A percentile compares a stretch with the other conserved stretches of the same genome.
Conservation (phyloP, 2,329 filamentous ascomycete genomes). For the Dendryphion nanum region DNA sequence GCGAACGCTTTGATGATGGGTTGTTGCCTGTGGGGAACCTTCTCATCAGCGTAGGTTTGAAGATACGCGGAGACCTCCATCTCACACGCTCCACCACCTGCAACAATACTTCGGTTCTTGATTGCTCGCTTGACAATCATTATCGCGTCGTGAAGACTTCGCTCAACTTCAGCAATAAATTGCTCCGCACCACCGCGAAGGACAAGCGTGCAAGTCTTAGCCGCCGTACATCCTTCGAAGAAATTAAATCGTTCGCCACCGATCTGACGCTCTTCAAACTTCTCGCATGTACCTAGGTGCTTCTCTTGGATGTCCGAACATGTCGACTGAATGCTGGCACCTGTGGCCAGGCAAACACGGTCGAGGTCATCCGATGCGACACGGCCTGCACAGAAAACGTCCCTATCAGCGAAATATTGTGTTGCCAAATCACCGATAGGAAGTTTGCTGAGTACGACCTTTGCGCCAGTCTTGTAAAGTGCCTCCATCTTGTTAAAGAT, state of each 20-base stretch:
- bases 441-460: conserved; percentile 95
- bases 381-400: conserved; percentile 96
- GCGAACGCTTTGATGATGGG: conserved; percentile 97
- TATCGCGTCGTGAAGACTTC: conserved; percentile 96
- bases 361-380: conserved; percentile 92
- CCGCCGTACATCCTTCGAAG: conserved; percentile 92
- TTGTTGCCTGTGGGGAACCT: conserved; percentile 93
- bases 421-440: conserved; percentile 97
- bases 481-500: conserved; percentile 99
- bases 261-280: conserved; percentile 94
- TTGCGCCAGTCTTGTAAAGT: conserved; percentile 87
- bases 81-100: conserved; percentile 89
- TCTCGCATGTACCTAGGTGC: conserved; percentile 86
- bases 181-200: conserved; percentile 96
- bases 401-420: conserved; percentile 95
- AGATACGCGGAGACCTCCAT: conserved; percentile 97
- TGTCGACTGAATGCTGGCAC: conserved; percentile 88
- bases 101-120: conserved; percentile 91
- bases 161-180: conserved; percentile 98
- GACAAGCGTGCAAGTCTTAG: conserved; percentile 95
- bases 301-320: conserved; percentile 90
- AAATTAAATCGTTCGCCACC: conserved; percentile 98
- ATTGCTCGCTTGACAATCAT: conserved; percentile 99
- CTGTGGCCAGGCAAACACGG: conserved; percentile 91
- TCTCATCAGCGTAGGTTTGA: conserved; percentile 87